Evolutionary conservation across 2,329 filamentous ascomycete genomes (phyloP), one percentile per base, ranked within the genome.

Genomic region (Diaporthe vexans): DNA sequence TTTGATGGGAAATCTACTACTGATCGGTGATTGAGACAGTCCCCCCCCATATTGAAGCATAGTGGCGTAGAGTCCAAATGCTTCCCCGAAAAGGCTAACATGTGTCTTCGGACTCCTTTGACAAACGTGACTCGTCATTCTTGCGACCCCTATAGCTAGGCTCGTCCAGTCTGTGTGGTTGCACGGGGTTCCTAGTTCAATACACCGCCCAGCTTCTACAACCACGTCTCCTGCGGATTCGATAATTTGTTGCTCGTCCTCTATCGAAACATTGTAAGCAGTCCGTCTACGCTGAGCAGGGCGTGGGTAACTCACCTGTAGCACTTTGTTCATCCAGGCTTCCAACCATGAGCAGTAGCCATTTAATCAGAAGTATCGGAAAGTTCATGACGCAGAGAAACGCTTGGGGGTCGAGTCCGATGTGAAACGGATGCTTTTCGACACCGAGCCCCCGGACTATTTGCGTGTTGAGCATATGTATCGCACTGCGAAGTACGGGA

Each of bases 381-480:
- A 61, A 17, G 11, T 8, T 29, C 15, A 61, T 37, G 37, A 7
- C 15, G 9, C 58, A 46, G 8, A 61, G 37, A 7, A 61, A 61
- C 4, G 15, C 37, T 3, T 61, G 58, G 10, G 35, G 37, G 29
- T 46, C 58, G 29, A 4, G 4, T 4, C 15, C 58, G 19, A 29
- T 10, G 1, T 46, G 5, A 3, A 19, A 29, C 0, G 15, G 24
- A 11, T 1, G 29, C 5, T 11, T 21, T 2, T 19, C 2, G 6
- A 46, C 21, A 1, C 37, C 37, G 21, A 61, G 37, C 29, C 58
- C 58, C 7, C 1, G 10, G 11, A 37, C 26, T 46, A 61, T 17
- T 21, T 61, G 58, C 4, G 17, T 4, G 0, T 29, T 15, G 15
- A 61, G 37, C 7, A 46, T 21, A 21, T 61, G 2, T 0, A 29